These are phyloP conservation scores for Cephalotrichum gorgonifer DNA, from an alignment of 2,329 filamentous ascomycete genomes.

Conservation along the genomic window DNA sequence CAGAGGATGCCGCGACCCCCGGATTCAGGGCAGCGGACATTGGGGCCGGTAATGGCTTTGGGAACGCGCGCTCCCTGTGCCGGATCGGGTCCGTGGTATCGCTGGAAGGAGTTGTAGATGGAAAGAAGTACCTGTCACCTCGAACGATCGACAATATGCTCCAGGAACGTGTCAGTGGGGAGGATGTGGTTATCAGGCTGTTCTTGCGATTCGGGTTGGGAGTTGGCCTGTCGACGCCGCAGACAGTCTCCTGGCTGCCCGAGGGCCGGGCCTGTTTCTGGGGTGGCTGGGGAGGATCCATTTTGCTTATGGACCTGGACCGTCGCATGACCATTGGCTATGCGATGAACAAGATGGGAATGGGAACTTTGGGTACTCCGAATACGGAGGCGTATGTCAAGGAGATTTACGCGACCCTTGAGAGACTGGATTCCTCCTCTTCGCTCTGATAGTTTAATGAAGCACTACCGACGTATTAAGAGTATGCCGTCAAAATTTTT, in stretches of 20 bases:
- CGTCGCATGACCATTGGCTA: slow-evolving; percentile 30
- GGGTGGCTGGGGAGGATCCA: slow-evolving; percentile 34
- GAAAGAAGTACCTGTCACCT: slow-evolving; percentile 23
- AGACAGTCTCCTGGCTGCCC: slow-evolving; percentile 9
- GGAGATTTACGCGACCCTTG: background rate
- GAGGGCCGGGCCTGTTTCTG: slow-evolving; percentile 25
- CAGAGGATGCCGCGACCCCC: slow-evolving; percentile 13
- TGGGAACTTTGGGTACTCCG: background rate
- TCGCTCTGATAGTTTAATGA: no score
- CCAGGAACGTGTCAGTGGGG: slow-evolving; percentile 28
- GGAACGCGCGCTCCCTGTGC: slow-evolving; percentile 30
- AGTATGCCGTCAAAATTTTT: no score
- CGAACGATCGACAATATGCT: slow-evolving; percentile 32
- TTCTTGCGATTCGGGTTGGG: slow-evolving; percentile 30
- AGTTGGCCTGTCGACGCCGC: slow-evolving; percentile 16
- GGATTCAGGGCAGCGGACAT: slow-evolving; percentile 27
- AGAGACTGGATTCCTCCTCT: background rate
- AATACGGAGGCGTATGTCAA: background rate
- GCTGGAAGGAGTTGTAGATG: slow-evolving; percentile 11
- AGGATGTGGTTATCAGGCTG: slow-evolving; percentile 24
- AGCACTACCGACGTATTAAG: no score
- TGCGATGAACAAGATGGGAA: slow-evolving; percentile 32
- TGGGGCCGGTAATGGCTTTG: slow-evolving; percentile 31
- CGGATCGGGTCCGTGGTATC: slow-evolving; percentile 24
- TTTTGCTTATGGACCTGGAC: slow-evolving; percentile 30